A percentile compares a stretch with the other conserved stretches of the same genome.
Evolutionary conservation across 768 basidiomycete species (phyloP).

Genomic region (Lactarius vividus): DNA sequence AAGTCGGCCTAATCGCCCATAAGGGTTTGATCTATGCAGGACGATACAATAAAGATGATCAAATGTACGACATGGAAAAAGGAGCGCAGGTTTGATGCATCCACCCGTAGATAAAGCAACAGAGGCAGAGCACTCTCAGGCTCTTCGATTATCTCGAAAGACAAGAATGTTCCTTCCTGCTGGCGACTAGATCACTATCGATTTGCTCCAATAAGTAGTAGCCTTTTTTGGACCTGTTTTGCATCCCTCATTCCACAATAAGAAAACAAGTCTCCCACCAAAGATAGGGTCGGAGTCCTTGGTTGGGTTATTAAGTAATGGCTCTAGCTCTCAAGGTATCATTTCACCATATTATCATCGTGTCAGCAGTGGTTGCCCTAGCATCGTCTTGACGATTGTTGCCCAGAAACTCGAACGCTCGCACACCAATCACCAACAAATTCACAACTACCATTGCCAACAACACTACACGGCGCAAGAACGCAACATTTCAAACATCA

Average conservation of each 20-base stretch:
- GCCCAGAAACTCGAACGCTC: background rate
- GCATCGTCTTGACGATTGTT: background rate
- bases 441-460: background rate
- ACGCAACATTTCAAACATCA: conserved; percentile 1
- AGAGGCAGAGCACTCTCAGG: no score
- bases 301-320: background rate
- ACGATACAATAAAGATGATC: no score
- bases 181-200: background rate
- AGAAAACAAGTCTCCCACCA: background rate
- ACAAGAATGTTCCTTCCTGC: background rate
- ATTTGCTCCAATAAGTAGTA: background rate
- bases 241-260: no score
- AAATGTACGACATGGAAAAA: no score
- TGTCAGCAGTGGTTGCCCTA: background rate
- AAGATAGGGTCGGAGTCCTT: background rate
- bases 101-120: no score
- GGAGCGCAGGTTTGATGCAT: no score
- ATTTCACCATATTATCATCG: no score
- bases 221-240: no score
- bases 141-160: no score
- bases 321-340: background rate
- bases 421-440: background rate
- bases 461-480: background rate
- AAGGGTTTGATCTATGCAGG: no score
- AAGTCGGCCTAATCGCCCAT: no score